Conservation (phyloP, 768 basidiomycete species). For the Strobilomyces dryophilus region DNA sequence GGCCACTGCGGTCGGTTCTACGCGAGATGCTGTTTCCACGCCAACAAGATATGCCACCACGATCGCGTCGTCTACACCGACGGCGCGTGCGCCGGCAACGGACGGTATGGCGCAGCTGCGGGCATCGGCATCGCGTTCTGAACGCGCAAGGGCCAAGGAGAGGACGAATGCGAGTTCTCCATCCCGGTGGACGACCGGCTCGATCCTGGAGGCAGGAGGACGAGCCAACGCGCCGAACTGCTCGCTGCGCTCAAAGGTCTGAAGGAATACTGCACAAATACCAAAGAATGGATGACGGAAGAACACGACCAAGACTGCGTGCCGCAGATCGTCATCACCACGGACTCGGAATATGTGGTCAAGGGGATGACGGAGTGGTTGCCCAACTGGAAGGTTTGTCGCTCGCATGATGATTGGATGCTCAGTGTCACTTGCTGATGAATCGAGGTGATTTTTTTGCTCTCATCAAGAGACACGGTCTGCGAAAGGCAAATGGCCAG, state of each 20-base stretch:
- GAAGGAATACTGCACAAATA: conserved; percentile 22
- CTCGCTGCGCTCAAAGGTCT: conserved; percentile 27
- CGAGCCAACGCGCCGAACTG: conserved; percentile 32
- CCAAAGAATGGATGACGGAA: conserved; percentile 10
- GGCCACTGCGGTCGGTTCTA: background rate
- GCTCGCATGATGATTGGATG: no score
- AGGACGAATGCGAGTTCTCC: conserved; percentile 5
- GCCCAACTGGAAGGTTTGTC: conserved; percentile 28
- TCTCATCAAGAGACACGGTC: background rate
- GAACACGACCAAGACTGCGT: background rate
- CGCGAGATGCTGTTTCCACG: background rate
- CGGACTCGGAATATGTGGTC: conserved; percentile 34
- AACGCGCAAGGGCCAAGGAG: no score
- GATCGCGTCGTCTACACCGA: conserved; percentile 29
- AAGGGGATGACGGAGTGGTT: conserved; percentile 34
- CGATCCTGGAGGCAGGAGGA: conserved; percentile 16
- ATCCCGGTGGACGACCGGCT: conserved; percentile 22
- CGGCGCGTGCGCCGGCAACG: conserved; percentile 33
- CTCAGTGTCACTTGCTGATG: no score
- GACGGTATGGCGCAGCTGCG: conserved; percentile 13
- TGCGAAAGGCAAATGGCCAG: background rate
- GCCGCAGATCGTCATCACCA: conserved; percentile 15
- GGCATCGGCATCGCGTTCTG: conserved; percentile 8
- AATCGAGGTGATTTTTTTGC: background rate
- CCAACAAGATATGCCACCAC: conserved; percentile 14